Evolutionary conservation across 305 asterid species (phyloP), one percentile per base, ranked within the genome.

Genomic region (Caryopteris hybrid): DNA sequence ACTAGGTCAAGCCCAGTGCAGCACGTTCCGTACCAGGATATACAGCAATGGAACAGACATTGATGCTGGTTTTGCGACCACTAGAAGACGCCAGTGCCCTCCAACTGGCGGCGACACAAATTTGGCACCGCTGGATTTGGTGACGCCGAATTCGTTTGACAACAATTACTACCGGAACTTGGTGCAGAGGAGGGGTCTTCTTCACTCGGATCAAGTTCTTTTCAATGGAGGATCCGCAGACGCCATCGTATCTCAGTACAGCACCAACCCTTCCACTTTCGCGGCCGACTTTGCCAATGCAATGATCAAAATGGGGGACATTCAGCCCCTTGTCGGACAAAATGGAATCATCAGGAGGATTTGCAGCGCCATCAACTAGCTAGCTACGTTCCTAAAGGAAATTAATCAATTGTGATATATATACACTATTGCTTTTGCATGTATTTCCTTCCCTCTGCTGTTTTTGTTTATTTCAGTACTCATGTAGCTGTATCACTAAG

Each of bases 231-330:
- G 76, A 14, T 67, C 85, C 0, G 74, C 84, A 0, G 68, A 69
- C 68, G 16, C 46, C 6, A 75, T 80, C 2, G 89, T 88, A 0
- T 1, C 51, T 0, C 84, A 78, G 8, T 86, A 83, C 8, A 75
- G 76, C n/a, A 69, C 56, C 0, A 81, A 61, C 23, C 89, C 84
- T 0, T 11, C 56, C 0, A 22, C 62, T 0, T 85, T 88, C 27
- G 45, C 78, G 0, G 17, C 80, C 0, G 87, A 81, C n/a, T 88
- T 88, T 6, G 82, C 81, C 1, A 66, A 57, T 0, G 89, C 93
- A 2, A 84, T 86, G 93, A 41, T 84, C 36, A 88, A 69, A 66
- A 84, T 88, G 93, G 72, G 82, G 4, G 93, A 86, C 61, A 80
- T 86, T 16, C 22, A 54, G 16, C 88, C 92, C 0, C 43, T 41